phyloP scores from a whole-genome alignment of 495 filamentous ascomycete genomes.

The Xeromyces bisporus region DNA sequence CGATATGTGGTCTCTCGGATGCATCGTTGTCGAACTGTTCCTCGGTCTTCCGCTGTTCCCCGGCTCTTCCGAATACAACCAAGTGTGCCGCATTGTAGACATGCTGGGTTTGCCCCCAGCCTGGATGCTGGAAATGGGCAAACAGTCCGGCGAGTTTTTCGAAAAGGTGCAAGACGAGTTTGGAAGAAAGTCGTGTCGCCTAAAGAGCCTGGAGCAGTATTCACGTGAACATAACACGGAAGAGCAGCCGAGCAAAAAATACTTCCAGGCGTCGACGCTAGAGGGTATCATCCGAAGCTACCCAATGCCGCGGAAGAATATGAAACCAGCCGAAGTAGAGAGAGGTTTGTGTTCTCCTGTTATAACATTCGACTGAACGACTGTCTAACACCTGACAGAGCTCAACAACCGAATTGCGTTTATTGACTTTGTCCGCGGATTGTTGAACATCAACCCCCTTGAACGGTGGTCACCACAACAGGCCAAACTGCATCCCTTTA shows the following conservation, averaged over 20 bases:
- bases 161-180: slow-evolving; percentile 89
- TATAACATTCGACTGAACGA: too few relatives aligned
- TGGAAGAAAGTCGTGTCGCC: slow-evolving; percentile 70
- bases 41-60: slow-evolving; percentile 90
- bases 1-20: slow-evolving; percentile 99
- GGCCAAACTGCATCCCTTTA: slow-evolving; percentile 94
- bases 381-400: slow-evolving; percentile 36
- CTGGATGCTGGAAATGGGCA: slow-evolving; percentile 99
- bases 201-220: slow-evolving; percentile 97
- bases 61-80: slow-evolving; percentile 97
- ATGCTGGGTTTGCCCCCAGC: slow-evolving; percentile 94
- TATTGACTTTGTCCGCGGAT: slow-evolving; percentile 94
- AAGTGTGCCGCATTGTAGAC: slow-evolving; percentile 91
- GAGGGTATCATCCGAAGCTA: slow-evolving; percentile 96
- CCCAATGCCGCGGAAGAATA: slow-evolving; percentile 96
- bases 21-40: slow-evolving; percentile 97
- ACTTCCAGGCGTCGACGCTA: slow-evolving; percentile 83
- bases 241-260: slow-evolving; percentile 99
- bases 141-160: slow-evolving; percentile 94
- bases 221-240: slow-evolving; percentile 88
- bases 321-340: slow-evolving; percentile 95
- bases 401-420: slow-evolving; percentile 97
- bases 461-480: slow-evolving; percentile 98
- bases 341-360: slow-evolving; percentile 52
- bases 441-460: slow-evolving; percentile 87